These are phyloP conservation scores for Urostyla sp. DNA, from an alignment of 73 alveolate genomes.

Conservation along the genomic window DNA sequence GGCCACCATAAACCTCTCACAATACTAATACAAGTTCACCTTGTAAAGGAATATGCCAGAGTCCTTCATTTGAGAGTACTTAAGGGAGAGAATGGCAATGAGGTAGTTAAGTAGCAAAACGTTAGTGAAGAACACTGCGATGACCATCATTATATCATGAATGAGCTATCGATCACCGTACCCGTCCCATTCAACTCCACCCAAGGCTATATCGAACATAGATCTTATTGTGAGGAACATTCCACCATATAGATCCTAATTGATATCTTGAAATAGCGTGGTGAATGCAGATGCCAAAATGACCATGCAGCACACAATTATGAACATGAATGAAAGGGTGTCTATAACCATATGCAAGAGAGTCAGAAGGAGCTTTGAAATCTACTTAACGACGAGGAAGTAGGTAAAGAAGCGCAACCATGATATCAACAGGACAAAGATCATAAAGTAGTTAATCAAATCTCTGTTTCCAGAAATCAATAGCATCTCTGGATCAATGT, in stretches of 20 bases:
- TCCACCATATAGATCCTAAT: slow-evolving; percentile 48
- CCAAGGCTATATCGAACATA: slow-evolving; percentile 61
- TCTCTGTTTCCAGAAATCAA: slow-evolving; percentile 25
- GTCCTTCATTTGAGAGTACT: slow-evolving; percentile 63
- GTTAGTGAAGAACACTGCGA: slow-evolving; percentile 43
- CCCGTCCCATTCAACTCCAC: slow-evolving; percentile 27
- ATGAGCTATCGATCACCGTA: slow-evolving; percentile 42
- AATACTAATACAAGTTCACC: slow-evolving; percentile 46
- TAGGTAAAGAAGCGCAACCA: slow-evolving; percentile 65
- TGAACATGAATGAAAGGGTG: slow-evolving; percentile 58
- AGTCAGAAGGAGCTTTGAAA: slow-evolving; percentile 60
- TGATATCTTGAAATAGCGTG: slow-evolving; percentile 58
- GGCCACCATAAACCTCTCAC: slow-evolving; percentile 61
- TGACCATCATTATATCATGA: slow-evolving; percentile 35
- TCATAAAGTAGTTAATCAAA: slow-evolving; percentile 56
- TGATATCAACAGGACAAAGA: slow-evolving; percentile 41
- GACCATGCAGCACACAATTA: slow-evolving; percentile 57
- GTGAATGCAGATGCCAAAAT: slow-evolving; percentile 64
- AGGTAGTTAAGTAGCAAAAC: slow-evolving; percentile 61
- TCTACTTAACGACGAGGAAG: slow-evolving; percentile 60
- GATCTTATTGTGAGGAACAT: slow-evolving; percentile 42
- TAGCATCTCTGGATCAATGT: slow-evolving; percentile 34
- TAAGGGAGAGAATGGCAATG: slow-evolving; percentile 63
- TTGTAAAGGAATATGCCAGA: slow-evolving; percentile 62
- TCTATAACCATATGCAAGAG: slow-evolving; percentile 57